These are phyloP conservation scores for Tetracladium marchalianum DNA, from an alignment of 495 filamentous ascomycete genomes.

Conservation along the genomic window DNA sequence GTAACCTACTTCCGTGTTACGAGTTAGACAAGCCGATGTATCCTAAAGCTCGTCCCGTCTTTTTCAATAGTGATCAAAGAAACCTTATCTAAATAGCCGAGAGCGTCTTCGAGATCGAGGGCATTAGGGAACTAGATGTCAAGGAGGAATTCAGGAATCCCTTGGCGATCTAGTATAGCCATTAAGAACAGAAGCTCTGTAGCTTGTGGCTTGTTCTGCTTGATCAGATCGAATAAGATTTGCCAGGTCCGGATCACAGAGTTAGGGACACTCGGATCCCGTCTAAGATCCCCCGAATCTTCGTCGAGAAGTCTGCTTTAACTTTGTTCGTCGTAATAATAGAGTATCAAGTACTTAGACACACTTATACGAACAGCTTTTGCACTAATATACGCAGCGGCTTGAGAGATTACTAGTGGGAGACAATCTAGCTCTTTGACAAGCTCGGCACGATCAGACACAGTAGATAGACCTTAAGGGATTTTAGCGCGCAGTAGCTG, in stretches of 20 bases:
- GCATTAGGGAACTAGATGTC: constrained; percentile 2
- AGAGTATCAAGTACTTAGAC: constrained; percentile 26
- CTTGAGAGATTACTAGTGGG: constrained; percentile 18
- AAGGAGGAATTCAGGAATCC: constrained; percentile 28
- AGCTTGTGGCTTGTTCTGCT: constrained; percentile 19
- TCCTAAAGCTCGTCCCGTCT: constrained; percentile 9
- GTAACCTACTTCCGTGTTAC: constrained; percentile 17
- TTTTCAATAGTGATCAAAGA: constrained; percentile 14
- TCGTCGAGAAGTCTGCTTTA: constrained; percentile 26
- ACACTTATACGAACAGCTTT: constrained; percentile 10
- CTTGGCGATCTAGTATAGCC: constrained; percentile 30
- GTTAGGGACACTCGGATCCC: constrained; percentile 27
- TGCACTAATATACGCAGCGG: constrained; percentile 14
- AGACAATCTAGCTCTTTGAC: constrained; percentile 8
- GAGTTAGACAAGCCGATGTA: constrained; percentile 22
- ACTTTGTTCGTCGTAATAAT: constrained; percentile 23
- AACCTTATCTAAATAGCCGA: constrained; percentile 10
- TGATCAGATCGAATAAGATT: constrained; percentile 39
- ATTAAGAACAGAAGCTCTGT: constrained; percentile 33
- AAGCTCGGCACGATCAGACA: constrained; percentile 2
- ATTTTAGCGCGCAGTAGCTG: constrained; percentile 24
- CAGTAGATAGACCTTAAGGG: constrained; percentile 22
- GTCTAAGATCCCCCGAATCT: constrained; percentile 29
- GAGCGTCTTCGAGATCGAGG: constrained; percentile 8
- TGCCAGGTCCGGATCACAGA: constrained; percentile 35